A percentile compares a stretch with the other conserved stretches of the same genome.
These are phyloP conservation scores for Immersiella caudata DNA, from an alignment of 495 filamentous ascomycete species.

Conservation along the genomic window DNA sequence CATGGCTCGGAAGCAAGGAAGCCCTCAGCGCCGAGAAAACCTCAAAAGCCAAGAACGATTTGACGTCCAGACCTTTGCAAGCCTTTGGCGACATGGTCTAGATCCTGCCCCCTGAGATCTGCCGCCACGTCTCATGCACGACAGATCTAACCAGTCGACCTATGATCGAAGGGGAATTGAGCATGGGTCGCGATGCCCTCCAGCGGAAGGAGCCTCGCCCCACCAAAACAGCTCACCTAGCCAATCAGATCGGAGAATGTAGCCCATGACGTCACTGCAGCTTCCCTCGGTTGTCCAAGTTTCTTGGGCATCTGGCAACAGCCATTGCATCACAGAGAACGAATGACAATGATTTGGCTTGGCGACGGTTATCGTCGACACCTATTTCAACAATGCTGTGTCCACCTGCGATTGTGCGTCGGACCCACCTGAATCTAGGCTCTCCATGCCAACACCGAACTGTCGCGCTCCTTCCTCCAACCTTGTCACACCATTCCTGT, in stretches of 20 bases:
- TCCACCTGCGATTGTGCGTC: too few relatives aligned
- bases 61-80: too few relatives aligned
- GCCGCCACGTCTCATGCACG: too few relatives aligned
- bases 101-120: too few relatives aligned
- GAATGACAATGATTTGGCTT: neutral
- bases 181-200: neutral
- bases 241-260: neutral
- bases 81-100: too few relatives aligned
- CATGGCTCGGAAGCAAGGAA: too few relatives aligned
- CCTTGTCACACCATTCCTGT: neutral
- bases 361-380: neutral
- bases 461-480: neutral
- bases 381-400: neutral
- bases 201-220: neutral
- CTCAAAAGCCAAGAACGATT: too few relatives aligned
- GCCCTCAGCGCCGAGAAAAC: too few relatives aligned
- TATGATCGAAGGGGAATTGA: too few relatives aligned
- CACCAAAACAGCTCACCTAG: neutral
- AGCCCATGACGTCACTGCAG: neutral
- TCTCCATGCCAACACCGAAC: neutral
- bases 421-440: neutral
- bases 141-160: too few relatives aligned
- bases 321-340: neutral
- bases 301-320: neutral
- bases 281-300: neutral